Base-by-base conservation (phyloP, 1,284 basidiomycete species). In the Puccinia triticina region DNA sequence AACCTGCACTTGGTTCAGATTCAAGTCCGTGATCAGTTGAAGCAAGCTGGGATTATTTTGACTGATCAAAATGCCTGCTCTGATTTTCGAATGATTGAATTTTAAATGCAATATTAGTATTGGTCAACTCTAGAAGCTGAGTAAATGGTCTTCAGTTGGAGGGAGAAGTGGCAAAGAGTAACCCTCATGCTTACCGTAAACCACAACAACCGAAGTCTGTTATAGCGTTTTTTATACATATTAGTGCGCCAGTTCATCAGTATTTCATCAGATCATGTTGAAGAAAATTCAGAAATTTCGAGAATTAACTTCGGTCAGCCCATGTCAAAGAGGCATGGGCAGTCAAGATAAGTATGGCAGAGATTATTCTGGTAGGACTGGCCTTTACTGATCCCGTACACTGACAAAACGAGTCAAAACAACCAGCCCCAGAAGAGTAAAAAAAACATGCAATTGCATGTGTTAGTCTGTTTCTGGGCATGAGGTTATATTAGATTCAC, bases 361-460 rank as follows among this genome's bases (percentile, higher is more conserved):
- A 43, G 37, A 61, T 61, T 1, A 32, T 61, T 4, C 5, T 34
- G 10, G 34, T 61, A 8, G 14, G 2, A 48, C 66, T 26, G 26
- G 26, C 66, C 66, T 69, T 69, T 69, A 18, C 66, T 69, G 66
- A 69, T 69, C n/a, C 66, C 66, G 43, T 69, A 69, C n/a, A 69
- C 66, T 69, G 21, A 69, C 26, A 46, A 46, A 69, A 26, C 29
- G 26, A 29, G 29, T 3, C 26, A 29, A 32, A 26, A 29, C 2
- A 61, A 32, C n/a, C 5, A 59, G 23, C 8, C 50, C 50, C 55
- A 11, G 26, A 57, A 57, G 55, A 26, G 23, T n/a, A 29, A 3
- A 37, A 32, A 21, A 43, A 66, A 37, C 8, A 29, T 66, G 3
- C 3, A 66, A 1, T 66, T n/a, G n/a, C n/a, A 37, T 57, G 26